Base-by-base conservation (phyloP, 192 early-diverging fungal species). In the Pilobolus umbonatus region DNA sequence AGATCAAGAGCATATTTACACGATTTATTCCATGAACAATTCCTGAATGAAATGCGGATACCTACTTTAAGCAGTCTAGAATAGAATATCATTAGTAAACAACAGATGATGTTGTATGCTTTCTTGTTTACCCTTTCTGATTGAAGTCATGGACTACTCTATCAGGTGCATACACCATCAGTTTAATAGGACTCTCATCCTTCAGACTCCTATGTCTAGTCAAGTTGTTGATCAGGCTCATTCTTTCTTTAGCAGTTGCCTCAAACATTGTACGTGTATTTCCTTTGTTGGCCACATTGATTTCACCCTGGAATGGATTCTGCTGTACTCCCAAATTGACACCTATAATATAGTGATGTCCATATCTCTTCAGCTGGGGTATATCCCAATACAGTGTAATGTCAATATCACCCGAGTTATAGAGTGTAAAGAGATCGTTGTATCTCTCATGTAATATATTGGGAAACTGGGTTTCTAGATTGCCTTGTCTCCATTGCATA, bases 311-410 rank as follows among this genome's bases (percentile, higher is more conserved):
- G 60, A 88, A 76, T 8, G 82, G 85, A 56, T 87, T 84, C 52
- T 83, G 80, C 19, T 83, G 91, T 22, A 94, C 81, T 4, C 87
- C 85, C 4, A 95, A 67, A 60, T 96, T 95, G 44, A 95, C 93
- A 15, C 94, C 94, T 21, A 90, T 87, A 51, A 96, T 92, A 42
- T 89, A 93, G 55, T 95, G 93, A 63, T 98, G 93, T 1, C 95
- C 94, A 31, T 75, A 74, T 0, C 72, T 61, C 22, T 72, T 71
- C 56, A 74, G 67, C 21, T 65, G 59, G 40, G 74, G 68, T 44
- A 81, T 84, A 71, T 75, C 67, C 92, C 92, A 98, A 58, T 92
- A 88, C 7, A 98, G 60, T 10, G 85, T 75, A 56, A 98, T 79
- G 59, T 98, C 95, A 14, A 95, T 79, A 56, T 94, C 88, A 60